These are phyloP conservation scores for Xylaria sp. DNA, from an alignment of 2,329 filamentous ascomycete genomes.

Conservation along the genomic window DNA sequence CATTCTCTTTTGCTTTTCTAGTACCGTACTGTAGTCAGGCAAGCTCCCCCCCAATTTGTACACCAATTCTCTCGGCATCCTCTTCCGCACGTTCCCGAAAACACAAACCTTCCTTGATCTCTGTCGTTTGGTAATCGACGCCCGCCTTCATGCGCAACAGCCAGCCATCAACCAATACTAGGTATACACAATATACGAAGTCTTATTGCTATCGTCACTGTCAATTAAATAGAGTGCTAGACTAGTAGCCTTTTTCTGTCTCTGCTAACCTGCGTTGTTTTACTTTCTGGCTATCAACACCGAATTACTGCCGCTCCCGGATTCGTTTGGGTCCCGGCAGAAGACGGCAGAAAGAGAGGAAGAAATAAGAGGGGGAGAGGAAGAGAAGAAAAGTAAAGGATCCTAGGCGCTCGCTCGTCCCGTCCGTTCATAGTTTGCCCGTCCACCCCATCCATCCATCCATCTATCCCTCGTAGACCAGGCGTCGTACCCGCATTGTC, in stretches of 20 bases:
- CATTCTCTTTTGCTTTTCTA: constrained; percentile 17
- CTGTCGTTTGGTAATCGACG: constrained; percentile 14
- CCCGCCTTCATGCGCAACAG: not conserved
- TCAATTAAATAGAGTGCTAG: not conserved
- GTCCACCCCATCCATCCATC: constrained; percentile 10
- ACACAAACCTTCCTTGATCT: constrained; percentile 11
- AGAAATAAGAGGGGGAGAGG: not conserved
- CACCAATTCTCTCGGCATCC: constrained; percentile 25
- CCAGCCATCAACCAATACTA: not conserved
- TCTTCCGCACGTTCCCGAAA: constrained; percentile 36
- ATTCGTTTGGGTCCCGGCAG: not conserved
- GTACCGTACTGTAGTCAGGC: not conserved
- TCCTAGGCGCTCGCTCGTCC: constrained; percentile 2
- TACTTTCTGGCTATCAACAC: not conserved
- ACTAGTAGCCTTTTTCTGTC: not conserved
- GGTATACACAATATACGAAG: not conserved
- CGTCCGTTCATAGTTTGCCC: constrained; percentile 16
- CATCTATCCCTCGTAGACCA: constrained; percentile 17
- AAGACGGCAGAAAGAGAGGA: not conserved
- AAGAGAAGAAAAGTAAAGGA: not conserved
- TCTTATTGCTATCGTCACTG: not conserved
- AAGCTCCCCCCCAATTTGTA: not conserved
- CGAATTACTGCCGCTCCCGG: constrained; percentile 1
- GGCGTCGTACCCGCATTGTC: constrained; percentile 39
- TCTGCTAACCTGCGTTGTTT: not conserved